Evolutionary conservation across 2,329 filamentous ascomycete genomes (phyloP).

Genomic region (Aspergillus spinulosporus): DNA sequence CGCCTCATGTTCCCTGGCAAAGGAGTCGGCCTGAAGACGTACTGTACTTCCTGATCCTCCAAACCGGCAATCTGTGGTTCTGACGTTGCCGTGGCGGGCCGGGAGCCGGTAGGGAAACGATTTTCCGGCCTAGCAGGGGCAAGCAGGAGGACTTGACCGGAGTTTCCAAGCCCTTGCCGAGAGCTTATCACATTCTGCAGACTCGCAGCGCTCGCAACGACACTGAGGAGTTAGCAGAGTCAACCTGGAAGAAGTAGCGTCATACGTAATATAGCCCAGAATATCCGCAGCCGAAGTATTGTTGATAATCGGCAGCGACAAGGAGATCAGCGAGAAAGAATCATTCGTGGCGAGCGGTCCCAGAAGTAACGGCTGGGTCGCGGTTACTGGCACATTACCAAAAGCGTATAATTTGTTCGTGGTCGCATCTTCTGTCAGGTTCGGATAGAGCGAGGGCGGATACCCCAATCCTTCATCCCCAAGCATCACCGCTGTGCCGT

Average conservation of each 20-base stretch:
- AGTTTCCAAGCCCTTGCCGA: constrained; percentile 56
- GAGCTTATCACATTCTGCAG: constrained; percentile 48
- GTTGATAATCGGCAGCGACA: constrained; percentile 77
- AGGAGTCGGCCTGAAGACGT: constrained; percentile 59
- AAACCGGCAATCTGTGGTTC: constrained; percentile 42
- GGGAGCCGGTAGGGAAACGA: constrained; percentile 49
- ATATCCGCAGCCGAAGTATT: constrained; percentile 63
- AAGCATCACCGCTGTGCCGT: constrained; percentile 62
- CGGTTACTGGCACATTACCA: constrained; percentile 43
- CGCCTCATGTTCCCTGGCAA: constrained; percentile 38
- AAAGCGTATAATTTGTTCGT: constrained; percentile 35
- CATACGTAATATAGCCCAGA: constrained; percentile 77
- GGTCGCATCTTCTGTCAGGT: constrained; percentile 63
- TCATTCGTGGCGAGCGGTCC: constrained; percentile 74
- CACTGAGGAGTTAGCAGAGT: constrained; percentile 21
- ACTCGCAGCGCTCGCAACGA: constrained; percentile 53
- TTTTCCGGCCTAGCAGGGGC: constrained; percentile 69
- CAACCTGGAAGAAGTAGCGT: not conserved
- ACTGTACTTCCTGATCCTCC: constrained; percentile 49
- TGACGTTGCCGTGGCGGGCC: constrained; percentile 22
- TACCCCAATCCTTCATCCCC: constrained; percentile 67
- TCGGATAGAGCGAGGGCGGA: constrained; percentile 72
- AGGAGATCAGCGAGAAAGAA: constrained; percentile 72
- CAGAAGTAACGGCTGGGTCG: constrained; percentile 65
- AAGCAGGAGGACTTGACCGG: constrained; percentile 69